These are phyloP conservation scores for Chrysanthemum lavandulifolium DNA, from an alignment of 129 eudicot genomes.

Conservation along the genomic window DNA sequence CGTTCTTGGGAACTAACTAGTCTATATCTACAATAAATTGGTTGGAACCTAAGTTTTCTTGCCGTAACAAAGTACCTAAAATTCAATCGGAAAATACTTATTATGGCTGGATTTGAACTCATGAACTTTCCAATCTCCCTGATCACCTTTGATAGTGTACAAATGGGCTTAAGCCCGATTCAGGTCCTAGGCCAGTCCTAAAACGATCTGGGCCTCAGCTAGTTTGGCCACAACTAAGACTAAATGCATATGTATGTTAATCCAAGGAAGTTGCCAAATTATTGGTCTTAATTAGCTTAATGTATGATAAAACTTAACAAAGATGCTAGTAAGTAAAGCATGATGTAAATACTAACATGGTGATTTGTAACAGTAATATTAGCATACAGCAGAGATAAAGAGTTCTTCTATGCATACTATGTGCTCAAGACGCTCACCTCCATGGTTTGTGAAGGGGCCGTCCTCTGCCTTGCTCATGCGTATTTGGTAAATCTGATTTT, in stretches of 20 bases:
- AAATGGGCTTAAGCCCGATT: too few species aligned
- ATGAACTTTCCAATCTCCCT: too few species aligned
- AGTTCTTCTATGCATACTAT: constrained; percentile 62
- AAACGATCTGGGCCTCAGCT: too few species aligned
- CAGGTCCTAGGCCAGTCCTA: too few species aligned
- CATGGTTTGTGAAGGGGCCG: constrained; percentile 79
- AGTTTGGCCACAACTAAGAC: too few species aligned
- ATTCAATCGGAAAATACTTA: too few species aligned
- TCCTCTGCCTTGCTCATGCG: constrained; percentile 73
- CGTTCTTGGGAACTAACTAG: too few species aligned
- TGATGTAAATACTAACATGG: constrained; percentile 16
- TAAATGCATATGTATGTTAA: not conserved
- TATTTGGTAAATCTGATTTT: constrained; percentile 47
- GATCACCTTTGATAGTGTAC: too few species aligned
- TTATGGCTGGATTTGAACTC: too few species aligned
- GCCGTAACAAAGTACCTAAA: too few species aligned
- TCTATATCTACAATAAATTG: too few species aligned
- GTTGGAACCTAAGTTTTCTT: too few species aligned
- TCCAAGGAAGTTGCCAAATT: not conserved
- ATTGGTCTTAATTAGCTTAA: not conserved
- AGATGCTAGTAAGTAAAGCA: not conserved
- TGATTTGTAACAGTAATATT: constrained; percentile 48
- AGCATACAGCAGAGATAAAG: constrained; percentile 57
- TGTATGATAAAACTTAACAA: not conserved
- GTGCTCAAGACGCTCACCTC: constrained; percentile 62